Evolutionary conservation across 1,284 basidiomycete genomes (phyloP).

Genomic region (Meripilus lineatus): DNA sequence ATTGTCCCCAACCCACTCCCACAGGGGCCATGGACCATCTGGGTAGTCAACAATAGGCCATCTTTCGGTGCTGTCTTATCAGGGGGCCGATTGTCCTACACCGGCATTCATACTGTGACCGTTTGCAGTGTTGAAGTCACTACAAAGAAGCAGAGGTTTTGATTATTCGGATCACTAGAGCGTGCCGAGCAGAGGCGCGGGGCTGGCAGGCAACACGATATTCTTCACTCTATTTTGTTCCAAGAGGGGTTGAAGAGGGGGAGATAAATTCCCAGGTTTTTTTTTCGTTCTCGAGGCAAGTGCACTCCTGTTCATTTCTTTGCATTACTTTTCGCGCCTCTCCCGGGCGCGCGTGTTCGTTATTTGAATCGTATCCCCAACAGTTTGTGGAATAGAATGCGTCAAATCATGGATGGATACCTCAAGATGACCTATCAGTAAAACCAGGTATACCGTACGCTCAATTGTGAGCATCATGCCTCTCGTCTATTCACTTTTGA

Average conservation of each 20-base stretch:
- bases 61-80: too few species aligned
- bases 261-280: conserved; percentile 22
- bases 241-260: conserved; percentile 20
- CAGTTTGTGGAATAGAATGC: conserved; percentile 18
- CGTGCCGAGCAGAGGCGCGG: conserved; percentile 17
- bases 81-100: too few species aligned
- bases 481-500: background rate
- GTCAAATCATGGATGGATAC: conserved; percentile 32
- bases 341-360: too few species aligned
- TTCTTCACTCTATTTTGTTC: conserved; percentile 37
- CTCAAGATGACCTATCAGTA: conserved; percentile 31
- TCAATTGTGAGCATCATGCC: conserved; percentile 13
- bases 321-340: too few species aligned
- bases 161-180: conserved; percentile 25
- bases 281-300: conserved; percentile 3
- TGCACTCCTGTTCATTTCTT: too few species aligned
- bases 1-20: too few species aligned
- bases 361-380: too few species aligned
- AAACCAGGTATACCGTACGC: conserved; percentile 23
- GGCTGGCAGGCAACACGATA: conserved; percentile 31
- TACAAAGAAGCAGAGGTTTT: conserved; percentile 21
- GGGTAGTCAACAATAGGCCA: too few species aligned
- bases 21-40: too few species aligned
- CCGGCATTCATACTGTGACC: conserved; percentile 25
- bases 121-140: conserved; percentile 27